Evolutionary conservation across 1,284 basidiomycete genomes (phyloP).

Genomic region (Dichomitus squalens): DNA sequence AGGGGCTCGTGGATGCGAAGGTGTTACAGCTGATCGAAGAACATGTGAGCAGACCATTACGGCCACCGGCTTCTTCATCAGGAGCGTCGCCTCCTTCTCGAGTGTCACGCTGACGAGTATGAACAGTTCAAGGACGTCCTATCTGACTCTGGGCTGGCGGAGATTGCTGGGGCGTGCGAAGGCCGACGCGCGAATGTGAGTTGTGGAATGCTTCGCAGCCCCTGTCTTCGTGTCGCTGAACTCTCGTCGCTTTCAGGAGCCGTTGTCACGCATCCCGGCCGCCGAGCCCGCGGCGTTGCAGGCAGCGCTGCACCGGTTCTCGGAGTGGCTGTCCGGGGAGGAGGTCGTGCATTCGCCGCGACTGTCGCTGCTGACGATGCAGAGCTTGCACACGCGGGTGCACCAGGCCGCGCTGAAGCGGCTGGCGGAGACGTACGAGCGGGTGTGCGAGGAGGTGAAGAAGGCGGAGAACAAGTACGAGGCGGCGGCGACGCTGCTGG

Average conservation of each 20-base stretch:
- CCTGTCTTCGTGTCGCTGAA: background rate
- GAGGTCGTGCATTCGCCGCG: conserved; percentile 80
- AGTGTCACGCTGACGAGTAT: background rate
- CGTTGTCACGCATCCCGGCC: conserved; percentile 63
- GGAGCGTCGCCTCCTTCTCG: background rate
- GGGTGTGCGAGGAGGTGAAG: conserved; percentile 74
- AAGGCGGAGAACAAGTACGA: conserved; percentile 83
- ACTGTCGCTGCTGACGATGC: conserved; percentile 71
- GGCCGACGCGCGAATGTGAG: conserved; percentile 57
- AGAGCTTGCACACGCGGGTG: conserved; percentile 66
- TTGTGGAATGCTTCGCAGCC: conserved; percentile 8
- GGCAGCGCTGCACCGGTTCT: conserved; percentile 58
- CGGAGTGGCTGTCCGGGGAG: conserved; percentile 66
- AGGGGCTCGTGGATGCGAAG: conserved; percentile 62
- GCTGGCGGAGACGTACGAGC: conserved; percentile 69
- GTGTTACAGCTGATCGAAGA: conserved; percentile 74
- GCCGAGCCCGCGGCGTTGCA: conserved; percentile 60
- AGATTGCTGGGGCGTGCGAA: conserved; percentile 61
- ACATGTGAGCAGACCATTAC: conserved; percentile 79
- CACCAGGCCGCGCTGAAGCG: conserved; percentile 75
- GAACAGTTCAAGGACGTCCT: conserved; percentile 73
- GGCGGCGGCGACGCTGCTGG: conserved; percentile 83
- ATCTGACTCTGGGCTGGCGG: conserved; percentile 72
- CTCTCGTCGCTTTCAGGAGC: conserved; percentile 51
- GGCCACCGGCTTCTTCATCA: no score